Percentiles rank a stretch among this genome's conserved stretches.
Evolutionary conservation across 148 eudicot genomes (phyloP).

Genomic region (Vaccinium vitisidaea): DNA sequence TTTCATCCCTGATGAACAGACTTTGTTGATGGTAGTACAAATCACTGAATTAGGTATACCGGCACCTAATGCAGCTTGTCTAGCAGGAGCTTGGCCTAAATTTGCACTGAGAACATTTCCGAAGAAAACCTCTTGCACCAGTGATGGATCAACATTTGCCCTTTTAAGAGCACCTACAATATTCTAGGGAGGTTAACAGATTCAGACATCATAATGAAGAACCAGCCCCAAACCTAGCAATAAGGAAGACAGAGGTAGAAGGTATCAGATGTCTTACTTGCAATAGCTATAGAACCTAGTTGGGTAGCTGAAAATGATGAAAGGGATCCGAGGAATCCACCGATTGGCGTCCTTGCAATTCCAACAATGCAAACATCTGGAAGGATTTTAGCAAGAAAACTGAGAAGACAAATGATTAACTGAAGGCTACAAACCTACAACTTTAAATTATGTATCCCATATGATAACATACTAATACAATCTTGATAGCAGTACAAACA

Average conservation of each 20-base stretch:
- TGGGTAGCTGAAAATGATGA: conserved; percentile 89
- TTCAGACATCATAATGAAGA: conserved; percentile 7
- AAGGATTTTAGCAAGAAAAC: conserved; percentile 1
- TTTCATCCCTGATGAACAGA: conserved; percentile 94
- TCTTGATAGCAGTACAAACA: not conserved
- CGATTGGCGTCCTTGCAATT: conserved; percentile 88
- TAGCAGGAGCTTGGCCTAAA: conserved; percentile 98
- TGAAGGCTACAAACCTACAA: conserved; percentile 9
- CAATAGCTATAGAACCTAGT: conserved; percentile 85
- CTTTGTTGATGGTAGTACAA: conserved; percentile 96
- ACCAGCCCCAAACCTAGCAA: not conserved
- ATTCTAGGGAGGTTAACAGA: not conserved
- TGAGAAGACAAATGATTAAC: not conserved
- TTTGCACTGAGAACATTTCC: conserved; percentile 97
- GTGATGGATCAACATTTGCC: conserved; percentile 71
- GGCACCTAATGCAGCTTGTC: conserved; percentile 95
- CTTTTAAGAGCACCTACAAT: conserved; percentile 71
- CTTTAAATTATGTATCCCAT: not conserved
- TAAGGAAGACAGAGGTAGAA: not conserved
- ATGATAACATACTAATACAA: not conserved
- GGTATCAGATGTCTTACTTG: conserved; percentile 36
- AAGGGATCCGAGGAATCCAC: conserved; percentile 83
- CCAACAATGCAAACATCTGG: conserved; percentile 95
- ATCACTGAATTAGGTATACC: conserved; percentile 81
- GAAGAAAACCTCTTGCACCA: conserved; percentile 88